A percentile compares a stretch with the other conserved stretches of the same genome.
These are phyloP conservation scores for Mesostigma viride DNA, from an alignment of 139 green algal species.

Conservation along the genomic window DNA sequence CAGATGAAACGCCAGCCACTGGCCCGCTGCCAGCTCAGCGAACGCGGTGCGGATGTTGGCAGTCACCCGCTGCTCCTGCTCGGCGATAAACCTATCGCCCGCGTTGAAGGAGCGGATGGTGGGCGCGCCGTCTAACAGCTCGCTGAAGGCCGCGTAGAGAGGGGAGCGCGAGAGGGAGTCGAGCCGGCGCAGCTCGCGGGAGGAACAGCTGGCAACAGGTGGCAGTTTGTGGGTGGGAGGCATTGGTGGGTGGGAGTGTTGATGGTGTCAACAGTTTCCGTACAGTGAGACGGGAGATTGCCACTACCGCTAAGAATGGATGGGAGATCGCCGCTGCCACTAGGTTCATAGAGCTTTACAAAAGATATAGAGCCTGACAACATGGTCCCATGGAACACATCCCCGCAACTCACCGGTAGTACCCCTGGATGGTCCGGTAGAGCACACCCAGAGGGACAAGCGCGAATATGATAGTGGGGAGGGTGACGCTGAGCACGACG, in stretches of 20 bases:
- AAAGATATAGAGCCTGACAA: no score
- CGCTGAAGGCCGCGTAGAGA: slow-evolving; percentile 56
- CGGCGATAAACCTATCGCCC: slow-evolving; percentile 4
- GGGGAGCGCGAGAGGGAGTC: slow-evolving; percentile 69
- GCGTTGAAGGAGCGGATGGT: slow-evolving; percentile 47
- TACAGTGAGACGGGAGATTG: no score
- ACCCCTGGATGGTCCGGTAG: slow-evolving; percentile 41
- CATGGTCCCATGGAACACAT: no score
- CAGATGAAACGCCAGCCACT: slow-evolving; percentile 65
- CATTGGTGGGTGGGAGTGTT: no score
- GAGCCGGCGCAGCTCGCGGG: slow-evolving; percentile 77
- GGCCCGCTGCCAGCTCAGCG: slow-evolving; percentile 24
- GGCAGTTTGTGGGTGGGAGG: slow-evolving; percentile 42
- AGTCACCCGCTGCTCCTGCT: slow-evolving; percentile 18
- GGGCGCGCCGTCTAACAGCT: slow-evolving; percentile 53
- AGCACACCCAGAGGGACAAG: slow-evolving; percentile 44
- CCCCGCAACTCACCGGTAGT: no score
- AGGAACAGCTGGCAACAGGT: slow-evolving; percentile 40
- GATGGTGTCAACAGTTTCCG: no score
- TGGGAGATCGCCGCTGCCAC: no score
- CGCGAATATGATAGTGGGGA: slow-evolving; percentile 46
- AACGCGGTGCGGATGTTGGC: slow-evolving; percentile 39
- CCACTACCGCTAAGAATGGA: no score
- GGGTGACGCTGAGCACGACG: slow-evolving; percentile 46
- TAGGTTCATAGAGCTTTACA: no score